Conservation (phyloP, 2,329 filamentous ascomycete genomes). For the Penicillium rolfsii region DNA sequence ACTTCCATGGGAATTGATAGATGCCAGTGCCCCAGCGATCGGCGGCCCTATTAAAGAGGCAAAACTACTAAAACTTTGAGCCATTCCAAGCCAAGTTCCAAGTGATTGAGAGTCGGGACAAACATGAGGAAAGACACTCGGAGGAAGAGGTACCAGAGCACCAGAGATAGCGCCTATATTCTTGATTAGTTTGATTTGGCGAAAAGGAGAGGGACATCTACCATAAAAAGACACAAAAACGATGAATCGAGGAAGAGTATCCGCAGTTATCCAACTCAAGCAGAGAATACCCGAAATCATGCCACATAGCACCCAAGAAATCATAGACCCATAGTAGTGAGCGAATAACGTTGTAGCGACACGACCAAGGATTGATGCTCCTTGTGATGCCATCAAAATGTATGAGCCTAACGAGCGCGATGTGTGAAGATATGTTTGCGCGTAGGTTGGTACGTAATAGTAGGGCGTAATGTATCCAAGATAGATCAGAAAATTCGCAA, state of each 20-base stretch:
- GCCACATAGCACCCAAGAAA: conserved; percentile 56
- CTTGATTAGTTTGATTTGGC: background rate
- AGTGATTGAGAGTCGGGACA: conserved; percentile 51
- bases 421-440: conserved; percentile 36
- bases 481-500: conserved; percentile 43
- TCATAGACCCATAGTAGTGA: conserved; percentile 59
- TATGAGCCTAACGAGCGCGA: conserved; percentile 53
- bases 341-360: conserved; percentile 59
- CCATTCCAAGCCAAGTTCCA: conserved; percentile 55
- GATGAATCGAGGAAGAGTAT: conserved; percentile 54
- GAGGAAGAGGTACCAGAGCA: conserved; percentile 65
- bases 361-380: conserved; percentile 58
- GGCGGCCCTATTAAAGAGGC: conserved; percentile 54
- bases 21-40: conserved; percentile 52
- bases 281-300: conserved; percentile 44
- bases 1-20: conserved; percentile 35
- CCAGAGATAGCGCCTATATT: conserved; percentile 57
- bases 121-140: conserved; percentile 58
- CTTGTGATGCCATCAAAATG: conserved; percentile 65
- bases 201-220: background rate
- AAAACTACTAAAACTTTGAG: conserved; percentile 53
- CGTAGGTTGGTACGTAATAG: conserved; percentile 46
- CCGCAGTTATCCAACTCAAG: conserved; percentile 61
- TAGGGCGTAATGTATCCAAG: conserved; percentile 54
- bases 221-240: conserved; percentile 63